These are phyloP conservation scores for Geosiphon pyriformis DNA, from an alignment of 192 early-diverging fungal species.

Conservation along the genomic window DNA sequence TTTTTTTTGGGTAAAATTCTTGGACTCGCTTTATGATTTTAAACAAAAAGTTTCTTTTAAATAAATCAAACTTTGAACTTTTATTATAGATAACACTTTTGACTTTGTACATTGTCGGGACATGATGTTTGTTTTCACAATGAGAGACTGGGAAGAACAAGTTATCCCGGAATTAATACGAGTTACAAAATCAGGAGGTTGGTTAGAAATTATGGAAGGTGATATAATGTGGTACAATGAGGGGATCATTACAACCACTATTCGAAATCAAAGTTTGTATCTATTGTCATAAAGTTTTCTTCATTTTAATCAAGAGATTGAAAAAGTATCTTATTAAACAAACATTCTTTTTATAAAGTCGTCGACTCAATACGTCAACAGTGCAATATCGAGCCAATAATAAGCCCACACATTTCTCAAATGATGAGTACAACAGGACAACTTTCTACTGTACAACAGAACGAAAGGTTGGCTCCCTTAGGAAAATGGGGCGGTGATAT, in stretches of 20 bases:
- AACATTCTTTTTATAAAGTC: neutral
- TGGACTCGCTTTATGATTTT: neutral
- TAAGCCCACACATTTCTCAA: neutral
- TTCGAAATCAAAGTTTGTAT: neutral
- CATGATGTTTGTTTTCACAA: constrained; percentile 20
- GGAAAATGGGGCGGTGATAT: neutral
- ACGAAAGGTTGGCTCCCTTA: neutral
- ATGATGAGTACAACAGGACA: neutral
- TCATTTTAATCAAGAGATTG: too few species aligned
- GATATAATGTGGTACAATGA: constrained; percentile 3
- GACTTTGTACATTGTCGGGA: constrained; percentile 31
- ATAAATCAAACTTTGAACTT: too few species aligned
- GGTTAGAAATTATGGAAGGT: constrained; percentile 3
- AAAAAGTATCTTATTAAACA: too few species aligned
- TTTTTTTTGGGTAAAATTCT: constrained; percentile 3
- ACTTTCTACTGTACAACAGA: neutral
- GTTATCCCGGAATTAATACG: neutral
- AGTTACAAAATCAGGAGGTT: neutral
- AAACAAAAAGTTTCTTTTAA: neutral
- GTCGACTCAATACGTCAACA: neutral
- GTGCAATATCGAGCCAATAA: neutral
- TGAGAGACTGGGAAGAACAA: constrained; percentile 15
- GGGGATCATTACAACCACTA: neutral
- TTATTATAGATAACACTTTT: constrained; percentile 24
- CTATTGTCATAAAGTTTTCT: neutral